These are phyloP conservation scores for Penicillium frequentans DNA, from an alignment of 2,329 filamentous ascomycete species.

Conservation along the genomic window DNA sequence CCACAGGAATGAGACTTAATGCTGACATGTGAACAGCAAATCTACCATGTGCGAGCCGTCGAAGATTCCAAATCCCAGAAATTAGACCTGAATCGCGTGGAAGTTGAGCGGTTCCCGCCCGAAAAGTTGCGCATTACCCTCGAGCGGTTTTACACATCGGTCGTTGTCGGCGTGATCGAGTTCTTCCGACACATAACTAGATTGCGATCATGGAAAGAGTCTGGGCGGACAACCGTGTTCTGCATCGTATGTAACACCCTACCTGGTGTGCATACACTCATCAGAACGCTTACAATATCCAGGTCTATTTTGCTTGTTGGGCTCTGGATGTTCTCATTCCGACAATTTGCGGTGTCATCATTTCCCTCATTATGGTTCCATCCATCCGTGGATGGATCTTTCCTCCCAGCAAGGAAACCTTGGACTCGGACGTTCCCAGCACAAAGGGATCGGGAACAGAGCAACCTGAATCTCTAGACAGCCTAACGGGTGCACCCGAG, in stretches of 20 bases:
- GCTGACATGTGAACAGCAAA: conserved; percentile 53
- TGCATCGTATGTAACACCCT: conserved; percentile 46
- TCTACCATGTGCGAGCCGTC: conserved; percentile 70
- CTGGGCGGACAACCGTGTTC: conserved; percentile 65
- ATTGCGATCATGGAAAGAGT: conserved; percentile 77
- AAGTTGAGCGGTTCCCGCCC: conserved; percentile 79
- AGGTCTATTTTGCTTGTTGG: conserved; percentile 67
- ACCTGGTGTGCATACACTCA: not conserved
- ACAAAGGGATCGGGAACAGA: conserved; percentile 58
- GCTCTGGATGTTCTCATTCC: conserved; percentile 69
- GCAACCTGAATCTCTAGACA: conserved; percentile 72
- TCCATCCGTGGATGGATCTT: conserved; percentile 65
- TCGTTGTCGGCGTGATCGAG: conserved; percentile 66
- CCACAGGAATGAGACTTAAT: not conserved
- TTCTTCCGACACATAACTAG: conserved; percentile 72
- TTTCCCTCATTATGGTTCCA: conserved; percentile 67
- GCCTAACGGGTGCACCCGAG: conserved; percentile 75
- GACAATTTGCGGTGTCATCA: conserved; percentile 56
- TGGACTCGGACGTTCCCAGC: conserved; percentile 61
- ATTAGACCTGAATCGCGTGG: conserved; percentile 76
- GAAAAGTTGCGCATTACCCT: conserved; percentile 77
- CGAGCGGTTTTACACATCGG: conserved; percentile 78
- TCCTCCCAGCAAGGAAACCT: conserved; percentile 67
- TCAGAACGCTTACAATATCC: not conserved
- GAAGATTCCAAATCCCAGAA: conserved; percentile 60